A percentile compares a stretch with the other conserved stretches of the same genome.
phyloP scores from a whole-genome alignment of 176 grass and related monocot species.

The Leersia perrieri region DNA sequence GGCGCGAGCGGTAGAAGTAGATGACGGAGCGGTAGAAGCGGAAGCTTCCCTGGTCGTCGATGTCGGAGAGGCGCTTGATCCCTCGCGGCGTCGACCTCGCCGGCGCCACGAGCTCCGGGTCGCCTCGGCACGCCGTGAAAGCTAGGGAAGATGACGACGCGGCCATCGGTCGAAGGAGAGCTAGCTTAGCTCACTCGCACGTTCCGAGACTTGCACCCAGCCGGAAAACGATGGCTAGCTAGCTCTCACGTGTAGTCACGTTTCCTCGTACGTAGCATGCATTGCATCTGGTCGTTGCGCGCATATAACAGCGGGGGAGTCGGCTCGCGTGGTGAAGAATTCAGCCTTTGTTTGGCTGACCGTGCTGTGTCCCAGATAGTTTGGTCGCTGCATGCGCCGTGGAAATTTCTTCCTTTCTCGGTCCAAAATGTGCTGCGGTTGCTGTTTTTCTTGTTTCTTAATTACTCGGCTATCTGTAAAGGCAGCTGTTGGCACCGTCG shows the following conservation, averaged over 20 bases:
- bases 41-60: constrained; percentile 48
- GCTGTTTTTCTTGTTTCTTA: no score
- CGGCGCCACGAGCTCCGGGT: constrained; percentile 24
- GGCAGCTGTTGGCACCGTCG: no score
- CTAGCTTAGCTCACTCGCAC: not conserved
- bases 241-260: no score
- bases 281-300: not conserved
- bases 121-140: constrained; percentile 22
- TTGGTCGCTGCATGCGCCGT: not conserved
- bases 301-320: not conserved
- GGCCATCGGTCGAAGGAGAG: not conserved
- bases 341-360: no score
- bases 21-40: constrained; percentile 34
- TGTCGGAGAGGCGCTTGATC: constrained; percentile 39
- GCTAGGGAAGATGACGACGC: not conserved
- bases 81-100: constrained; percentile 27
- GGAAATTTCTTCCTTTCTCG: not conserved
- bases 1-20: constrained; percentile 22
- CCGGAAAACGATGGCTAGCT: not conserved
- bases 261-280: not conserved
- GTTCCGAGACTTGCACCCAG: not conserved
- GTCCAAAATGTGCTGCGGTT: not conserved
- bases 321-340: not conserved
- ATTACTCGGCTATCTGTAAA: no score
- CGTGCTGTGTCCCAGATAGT: not conserved